phyloP scores from a whole-genome alignment of 2,329 filamentous ascomycete genomes.

The Pseudogymnoascus sp. region DNA sequence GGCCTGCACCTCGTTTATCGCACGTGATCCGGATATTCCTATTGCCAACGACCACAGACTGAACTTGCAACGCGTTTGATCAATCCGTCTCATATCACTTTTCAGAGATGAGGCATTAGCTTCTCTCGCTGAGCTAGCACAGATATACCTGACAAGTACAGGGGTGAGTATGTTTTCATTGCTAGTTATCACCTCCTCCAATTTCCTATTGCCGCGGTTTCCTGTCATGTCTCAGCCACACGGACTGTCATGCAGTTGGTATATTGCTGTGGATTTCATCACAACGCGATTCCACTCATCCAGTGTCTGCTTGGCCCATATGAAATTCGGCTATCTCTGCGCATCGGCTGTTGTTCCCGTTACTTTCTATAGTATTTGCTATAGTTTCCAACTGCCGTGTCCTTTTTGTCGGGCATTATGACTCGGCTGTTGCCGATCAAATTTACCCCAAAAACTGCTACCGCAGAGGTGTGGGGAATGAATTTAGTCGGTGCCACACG shows the following conservation, averaged over 20 bases:
- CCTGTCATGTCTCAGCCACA: constrained; percentile 5
- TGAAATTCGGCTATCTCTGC: not conserved
- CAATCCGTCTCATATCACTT: constrained; percentile 1
- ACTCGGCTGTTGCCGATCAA: not conserved
- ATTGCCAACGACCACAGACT: not conserved
- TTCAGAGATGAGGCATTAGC: not conserved
- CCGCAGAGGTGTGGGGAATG: not conserved
- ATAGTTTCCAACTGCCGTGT: not conserved
- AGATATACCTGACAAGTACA: constrained; percentile 2
- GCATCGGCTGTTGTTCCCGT: not conserved
- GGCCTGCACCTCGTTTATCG: not conserved
- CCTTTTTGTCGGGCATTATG: not conserved
- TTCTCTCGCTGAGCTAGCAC: not conserved
- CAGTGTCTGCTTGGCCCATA: not conserved
- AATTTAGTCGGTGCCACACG: not conserved
- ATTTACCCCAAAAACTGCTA: not conserved
- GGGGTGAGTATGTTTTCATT: constrained; percentile 1
- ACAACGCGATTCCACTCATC: not conserved
- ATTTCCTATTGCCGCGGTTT: constrained; percentile 1
- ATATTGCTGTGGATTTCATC: not conserved
- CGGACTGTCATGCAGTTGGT: constrained; percentile 6
- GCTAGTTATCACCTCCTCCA: constrained; percentile 3
- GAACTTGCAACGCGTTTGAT: not conserved
- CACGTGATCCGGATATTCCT: not conserved
- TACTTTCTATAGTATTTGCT: not conserved